Base-by-base conservation (phyloP, 2,329 filamentous ascomycete genomes). In the Exophiala sp. region DNA sequence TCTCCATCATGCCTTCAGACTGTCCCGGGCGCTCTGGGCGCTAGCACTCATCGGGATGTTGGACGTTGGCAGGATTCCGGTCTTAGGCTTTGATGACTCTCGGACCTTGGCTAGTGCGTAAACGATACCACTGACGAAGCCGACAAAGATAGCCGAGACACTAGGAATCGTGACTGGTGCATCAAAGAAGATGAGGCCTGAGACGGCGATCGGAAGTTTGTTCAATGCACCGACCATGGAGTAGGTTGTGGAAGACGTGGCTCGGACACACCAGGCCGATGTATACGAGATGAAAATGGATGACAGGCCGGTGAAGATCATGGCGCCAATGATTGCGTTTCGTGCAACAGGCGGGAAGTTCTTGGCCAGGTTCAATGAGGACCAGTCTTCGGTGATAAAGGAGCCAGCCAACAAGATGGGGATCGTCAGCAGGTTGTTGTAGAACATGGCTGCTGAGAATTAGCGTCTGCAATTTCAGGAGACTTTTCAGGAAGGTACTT, bases 211-310 rank as follows among this genome's bases (percentile, higher is more conserved):
- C 39, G 94, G 94, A 32, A 99, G 85, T 80, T 99, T 99, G 82
- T 99, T 99, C 66, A 99, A 80, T 14, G 92, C 90, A 59, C 94
- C 94, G 52, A 97, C 94, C 92, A 99, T 97, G 29, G 89, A 95
- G 78, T 97, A 99, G 2, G 94, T 99, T 7, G 94, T 99, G 14
- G 91, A 96, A 0, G 91, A 95, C 6, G 94, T 97, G 61, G 96
- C 89, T 63, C 94, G 91, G 61, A 99, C 95, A 70, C 94, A 97
- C 94, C 94, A 99, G 35, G 94, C 94, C 12, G 92, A 96, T 68
- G 91, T 95, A 81, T 99, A 99, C n/a, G 92, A 97, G 72, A 99
- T 99, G 76, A 96, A 96, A 67, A 97, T 91, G 47, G 91, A 89
- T 34, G 86, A 91, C 50, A 96, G 79, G 56, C 94, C 94, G 4